phyloP scores from a whole-genome alignment of 805 yeast genomes.

The Isabelozyma gotoi region DNA sequence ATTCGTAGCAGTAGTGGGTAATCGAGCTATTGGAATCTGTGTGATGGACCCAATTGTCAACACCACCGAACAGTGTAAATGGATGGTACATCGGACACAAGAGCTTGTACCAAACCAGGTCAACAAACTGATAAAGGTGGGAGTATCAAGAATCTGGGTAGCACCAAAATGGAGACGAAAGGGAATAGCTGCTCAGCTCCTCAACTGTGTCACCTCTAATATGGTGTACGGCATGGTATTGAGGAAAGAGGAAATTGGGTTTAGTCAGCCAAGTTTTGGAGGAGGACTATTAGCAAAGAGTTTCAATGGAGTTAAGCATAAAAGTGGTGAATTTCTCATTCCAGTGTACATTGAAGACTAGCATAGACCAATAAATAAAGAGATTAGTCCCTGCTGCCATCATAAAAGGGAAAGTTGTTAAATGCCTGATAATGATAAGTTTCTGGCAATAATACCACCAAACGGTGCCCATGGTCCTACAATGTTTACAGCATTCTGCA shows the following conservation, averaged over 20 bases:
- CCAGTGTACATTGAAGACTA: slow-evolving; percentile 46
- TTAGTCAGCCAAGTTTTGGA: slow-evolving; percentile 70
- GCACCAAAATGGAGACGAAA: slow-evolving; percentile 45
- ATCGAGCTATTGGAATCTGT: slow-evolving; percentile 54
- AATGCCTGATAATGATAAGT: no score
- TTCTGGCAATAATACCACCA: no score
- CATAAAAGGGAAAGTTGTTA: no score
- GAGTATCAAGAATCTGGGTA: slow-evolving; percentile 46
- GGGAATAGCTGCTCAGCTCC: slow-evolving; percentile 49
- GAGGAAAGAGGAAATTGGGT: slow-evolving; percentile 48
- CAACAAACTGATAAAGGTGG: slow-evolving; percentile 32
- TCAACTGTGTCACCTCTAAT: slow-evolving; percentile 43
- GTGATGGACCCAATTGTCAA: slow-evolving; percentile 47
- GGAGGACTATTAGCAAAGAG: slow-evolving; percentile 60
- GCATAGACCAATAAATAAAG: neutral
- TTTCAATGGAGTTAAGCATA: slow-evolving; percentile 58
- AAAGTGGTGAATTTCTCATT: slow-evolving; percentile 47
- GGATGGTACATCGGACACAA: slow-evolving; percentile 61
- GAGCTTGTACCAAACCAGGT: slow-evolving; percentile 46
- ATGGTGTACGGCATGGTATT: slow-evolving; percentile 51
- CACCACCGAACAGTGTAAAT: slow-evolving; percentile 37
- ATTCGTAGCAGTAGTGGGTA: slow-evolving; percentile 47
- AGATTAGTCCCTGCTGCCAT: no score
- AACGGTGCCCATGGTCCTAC: neutral
- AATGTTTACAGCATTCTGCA: neutral